phyloP scores from a whole-genome alignment of 768 basidiomycete species.

The Gymnopilus junonius region DNA sequence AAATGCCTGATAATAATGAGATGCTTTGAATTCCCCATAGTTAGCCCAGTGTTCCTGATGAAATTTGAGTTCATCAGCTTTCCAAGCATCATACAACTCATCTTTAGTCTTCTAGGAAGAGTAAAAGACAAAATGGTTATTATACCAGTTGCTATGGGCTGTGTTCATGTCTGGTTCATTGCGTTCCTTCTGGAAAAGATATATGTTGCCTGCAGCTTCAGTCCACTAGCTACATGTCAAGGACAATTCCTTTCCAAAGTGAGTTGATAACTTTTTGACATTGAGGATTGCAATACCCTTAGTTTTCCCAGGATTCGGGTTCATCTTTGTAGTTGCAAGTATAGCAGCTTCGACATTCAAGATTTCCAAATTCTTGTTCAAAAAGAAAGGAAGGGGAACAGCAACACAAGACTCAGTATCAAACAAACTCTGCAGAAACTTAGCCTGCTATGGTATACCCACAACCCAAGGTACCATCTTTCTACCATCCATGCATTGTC shows the following conservation, averaged over 20 bases:
- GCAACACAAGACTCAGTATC: constrained; percentile 11
- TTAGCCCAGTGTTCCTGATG: neutral
- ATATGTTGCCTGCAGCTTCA: neutral
- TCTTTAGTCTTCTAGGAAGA: neutral
- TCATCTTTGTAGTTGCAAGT: neutral
- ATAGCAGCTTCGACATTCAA: neutral
- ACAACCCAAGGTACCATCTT: neutral
- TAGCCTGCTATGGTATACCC: neutral
- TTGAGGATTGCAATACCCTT: neutral
- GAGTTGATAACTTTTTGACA: neutral
- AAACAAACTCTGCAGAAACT: constrained; percentile 18
- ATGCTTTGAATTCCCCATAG: neutral
- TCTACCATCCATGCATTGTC: constrained; percentile 11
- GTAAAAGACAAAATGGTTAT: constrained; percentile 9
- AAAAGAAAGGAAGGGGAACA: constrained; percentile 17
- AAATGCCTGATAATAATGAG: neutral
- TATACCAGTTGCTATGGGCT: neutral
- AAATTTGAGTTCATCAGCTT: constrained; percentile 4
- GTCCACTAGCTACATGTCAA: constrained; percentile 5
- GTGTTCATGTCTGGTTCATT: neutral
- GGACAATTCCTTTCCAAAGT: neutral
- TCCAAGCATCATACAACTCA: constrained; percentile 9
- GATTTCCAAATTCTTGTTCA: neutral
- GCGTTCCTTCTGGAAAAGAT: constrained; percentile 4
- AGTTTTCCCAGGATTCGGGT: neutral